These are phyloP conservation scores for Penium margaritaceum DNA, from an alignment of 139 green algal species.

Conservation along the genomic window DNA sequence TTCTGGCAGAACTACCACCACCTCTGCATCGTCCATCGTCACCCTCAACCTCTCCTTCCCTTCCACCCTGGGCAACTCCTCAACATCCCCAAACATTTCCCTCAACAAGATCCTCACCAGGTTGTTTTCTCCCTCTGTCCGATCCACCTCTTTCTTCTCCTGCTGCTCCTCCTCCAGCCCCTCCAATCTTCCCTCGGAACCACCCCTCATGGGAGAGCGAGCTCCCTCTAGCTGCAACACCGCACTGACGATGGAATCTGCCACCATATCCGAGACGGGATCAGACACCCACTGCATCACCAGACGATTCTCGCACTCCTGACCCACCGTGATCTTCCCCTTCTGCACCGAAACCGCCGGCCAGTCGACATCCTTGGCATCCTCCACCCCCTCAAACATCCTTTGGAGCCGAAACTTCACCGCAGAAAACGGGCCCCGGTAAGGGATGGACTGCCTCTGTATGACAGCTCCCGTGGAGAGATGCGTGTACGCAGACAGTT, in stretches of 20 bases:
- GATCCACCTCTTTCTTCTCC: not conserved
- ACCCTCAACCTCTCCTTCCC: too few species aligned
- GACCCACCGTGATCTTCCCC: constrained; percentile 38
- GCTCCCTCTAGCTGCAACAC: constrained; percentile 72
- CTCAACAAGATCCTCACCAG: too few species aligned
- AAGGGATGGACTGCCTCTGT: constrained; percentile 70
- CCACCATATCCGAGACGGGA: constrained; percentile 73
- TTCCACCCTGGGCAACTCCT: too few species aligned
- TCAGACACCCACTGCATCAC: constrained; percentile 86
- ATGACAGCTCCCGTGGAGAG: constrained; percentile 59
- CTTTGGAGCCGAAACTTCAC: constrained; percentile 35
- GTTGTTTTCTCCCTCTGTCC: not conserved
- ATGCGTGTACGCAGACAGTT: constrained; percentile 80
- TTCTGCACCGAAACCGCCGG: constrained; percentile 34
- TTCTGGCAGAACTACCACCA: too few species aligned
- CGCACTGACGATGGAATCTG: constrained; percentile 82
- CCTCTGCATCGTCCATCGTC: too few species aligned
- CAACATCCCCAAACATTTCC: too few species aligned
- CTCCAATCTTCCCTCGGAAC: not conserved
- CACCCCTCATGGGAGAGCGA: too few species aligned
- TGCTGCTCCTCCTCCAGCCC: not conserved
- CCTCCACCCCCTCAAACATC: constrained; percentile 51
- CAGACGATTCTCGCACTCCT: constrained; percentile 48
- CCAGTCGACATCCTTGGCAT: constrained; percentile 8
- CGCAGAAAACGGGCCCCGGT: constrained; percentile 41